Conservation (phyloP, 441 rosid species). For the Populus trichocarpa region DNA sequence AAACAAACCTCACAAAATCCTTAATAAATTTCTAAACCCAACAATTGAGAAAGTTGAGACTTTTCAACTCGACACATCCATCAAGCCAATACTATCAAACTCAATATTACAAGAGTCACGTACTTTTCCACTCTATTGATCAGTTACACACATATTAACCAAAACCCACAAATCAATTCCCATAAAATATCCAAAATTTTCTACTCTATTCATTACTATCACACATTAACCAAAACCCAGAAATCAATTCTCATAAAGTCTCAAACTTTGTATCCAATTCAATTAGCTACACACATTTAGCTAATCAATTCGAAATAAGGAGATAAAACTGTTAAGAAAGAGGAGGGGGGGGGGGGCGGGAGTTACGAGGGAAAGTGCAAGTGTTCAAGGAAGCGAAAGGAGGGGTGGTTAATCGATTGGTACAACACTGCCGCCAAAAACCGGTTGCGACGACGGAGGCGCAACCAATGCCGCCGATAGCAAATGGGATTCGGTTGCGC, state of each 20-base stretch:
- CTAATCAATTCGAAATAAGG: not conserved
- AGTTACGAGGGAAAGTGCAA: conserved; percentile 38
- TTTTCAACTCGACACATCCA: not conserved
- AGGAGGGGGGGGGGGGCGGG: not conserved
- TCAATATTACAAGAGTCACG: not conserved
- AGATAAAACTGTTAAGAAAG: not conserved
- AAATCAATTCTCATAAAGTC: not conserved
- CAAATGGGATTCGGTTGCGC: conserved; percentile 34
- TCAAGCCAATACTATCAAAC: not conserved
- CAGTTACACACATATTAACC: not conserved
- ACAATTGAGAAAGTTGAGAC: too few species aligned
- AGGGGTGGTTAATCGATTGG: conserved; percentile 10
- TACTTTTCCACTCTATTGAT: not conserved
- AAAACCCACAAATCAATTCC: not conserved
- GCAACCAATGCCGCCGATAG: conserved; percentile 47
- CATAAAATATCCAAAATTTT: too few species aligned
- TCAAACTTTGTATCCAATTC: not conserved
- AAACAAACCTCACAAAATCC: not conserved
- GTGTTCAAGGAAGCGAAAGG: conserved; percentile 56
- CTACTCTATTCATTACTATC: not conserved
- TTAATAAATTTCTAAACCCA: too few species aligned
- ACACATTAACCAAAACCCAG: not conserved
- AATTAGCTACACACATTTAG: not conserved
- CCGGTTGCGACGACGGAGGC: conserved; percentile 35
- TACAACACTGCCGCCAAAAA: conserved; percentile 40